Evolutionary conservation across 306 rosid genomes (phyloP), one percentile per base, ranked within the genome.

Genomic region (Fragaria nilgerrensis): DNA sequence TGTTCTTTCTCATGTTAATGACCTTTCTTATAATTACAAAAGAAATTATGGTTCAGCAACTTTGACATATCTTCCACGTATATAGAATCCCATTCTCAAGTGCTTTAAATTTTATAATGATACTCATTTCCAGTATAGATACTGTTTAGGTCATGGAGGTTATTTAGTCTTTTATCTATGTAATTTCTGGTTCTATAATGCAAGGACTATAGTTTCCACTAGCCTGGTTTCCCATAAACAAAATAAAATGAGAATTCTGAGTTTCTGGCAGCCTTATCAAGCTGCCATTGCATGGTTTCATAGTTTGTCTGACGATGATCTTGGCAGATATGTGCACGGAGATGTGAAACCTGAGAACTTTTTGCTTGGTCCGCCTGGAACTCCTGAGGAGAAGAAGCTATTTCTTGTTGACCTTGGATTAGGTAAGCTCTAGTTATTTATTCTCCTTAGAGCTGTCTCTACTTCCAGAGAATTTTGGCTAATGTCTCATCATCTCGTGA

Each of bases 391-490:
- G 75, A 86, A 83, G 75, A 86, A 83, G 78, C 74, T 86, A 72
- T 86, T 83, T 81, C 87, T 86, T 59, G 89, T 86, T 75, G 89
- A 86, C 76, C 87, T 86, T 75, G 89, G 89, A 80, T 78, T 86
- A 75, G 89, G 89, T 83, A 75, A 34, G 77, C 15, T 12, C 20
- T 44, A 29, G 55, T 52, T 75, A 16, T 17, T 44, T 23, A 5
- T 27, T 45, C 53, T 47, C 34, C 55, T 23, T 48, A 47, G n/a
- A 20, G 45, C 41, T 7, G 72, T 37, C n/a, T 29, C 37, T 61
- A 14, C 15, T 61, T 75, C 64, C 43, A 32, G 36, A 8, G 13
- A 49, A 32, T 19, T 55, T 44, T 45, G 58, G 62, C 36, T 78
- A 23, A 48, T 62, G 70, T 45, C n/a, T 75, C 14, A 39, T 81